Evolutionary conservation across 495 filamentous ascomycete species (phyloP).

Genomic region (Aspergillus hancockii): DNA sequence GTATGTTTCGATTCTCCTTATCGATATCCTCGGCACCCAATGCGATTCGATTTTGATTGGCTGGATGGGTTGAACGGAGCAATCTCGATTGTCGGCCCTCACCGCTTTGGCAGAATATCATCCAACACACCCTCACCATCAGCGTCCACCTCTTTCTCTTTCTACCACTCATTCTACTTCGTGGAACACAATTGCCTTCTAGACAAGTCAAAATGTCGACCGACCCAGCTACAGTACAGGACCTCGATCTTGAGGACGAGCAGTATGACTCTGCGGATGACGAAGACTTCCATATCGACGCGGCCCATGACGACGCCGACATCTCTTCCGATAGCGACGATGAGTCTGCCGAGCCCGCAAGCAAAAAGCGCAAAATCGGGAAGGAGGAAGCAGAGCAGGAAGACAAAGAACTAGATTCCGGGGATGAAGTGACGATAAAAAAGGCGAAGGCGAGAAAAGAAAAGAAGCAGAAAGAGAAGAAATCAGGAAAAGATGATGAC

Average conservation of each 20-base stretch:
- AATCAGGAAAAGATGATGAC: constrained; percentile 39
- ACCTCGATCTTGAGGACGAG: constrained; percentile 49
- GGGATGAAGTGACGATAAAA: constrained; percentile 77
- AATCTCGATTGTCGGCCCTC: not conserved
- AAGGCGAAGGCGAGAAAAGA: constrained; percentile 56
- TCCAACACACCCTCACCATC: not conserved
- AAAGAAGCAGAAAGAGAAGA: constrained; percentile 52
- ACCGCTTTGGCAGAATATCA: constrained; percentile 9
- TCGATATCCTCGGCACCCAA: not conserved
- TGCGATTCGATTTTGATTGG: not conserved
- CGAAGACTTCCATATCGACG: constrained; percentile 69
- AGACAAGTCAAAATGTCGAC: constrained; percentile 30
- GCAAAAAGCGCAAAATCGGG: constrained; percentile 42
- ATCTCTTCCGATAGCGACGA: constrained; percentile 30
- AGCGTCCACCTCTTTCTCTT: not conserved
- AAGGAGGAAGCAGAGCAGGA: constrained; percentile 22
- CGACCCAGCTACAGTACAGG: constrained; percentile 22
- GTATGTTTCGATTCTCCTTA: not conserved
- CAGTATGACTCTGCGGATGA: constrained; percentile 73
- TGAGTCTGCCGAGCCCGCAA: constrained; percentile 34
- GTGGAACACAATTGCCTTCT: not conserved
- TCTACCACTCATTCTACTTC: too few species aligned
- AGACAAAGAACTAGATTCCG: constrained; percentile 57
- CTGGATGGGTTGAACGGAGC: not conserved
- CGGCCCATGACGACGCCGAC: constrained; percentile 46